Conservation (phyloP, 1,139 yeast genomes). For the Meyerozyma smithsonii region DNA sequence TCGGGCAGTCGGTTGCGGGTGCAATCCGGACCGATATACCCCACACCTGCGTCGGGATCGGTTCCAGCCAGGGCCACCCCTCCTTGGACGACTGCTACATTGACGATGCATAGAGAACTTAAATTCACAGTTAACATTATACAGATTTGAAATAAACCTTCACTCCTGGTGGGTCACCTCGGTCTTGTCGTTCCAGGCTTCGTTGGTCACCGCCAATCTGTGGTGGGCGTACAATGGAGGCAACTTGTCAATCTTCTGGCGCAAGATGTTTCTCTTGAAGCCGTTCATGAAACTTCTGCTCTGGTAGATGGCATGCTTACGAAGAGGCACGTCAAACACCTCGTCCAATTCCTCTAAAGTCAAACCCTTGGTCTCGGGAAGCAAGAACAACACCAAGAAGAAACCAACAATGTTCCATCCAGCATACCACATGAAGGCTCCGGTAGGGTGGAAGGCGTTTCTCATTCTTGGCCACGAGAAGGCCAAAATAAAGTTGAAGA, state of each 20-base stretch:
- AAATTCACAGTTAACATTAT: neutral
- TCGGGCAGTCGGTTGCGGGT: neutral
- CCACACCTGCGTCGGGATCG: neutral
- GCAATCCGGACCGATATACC: too few relatives aligned
- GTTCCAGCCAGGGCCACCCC: too few relatives aligned
- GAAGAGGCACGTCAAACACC: conserved; percentile 55
- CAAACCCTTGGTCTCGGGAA: conserved; percentile 67
- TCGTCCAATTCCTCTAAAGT: conserved; percentile 72
- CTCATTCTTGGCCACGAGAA: conserved; percentile 78
- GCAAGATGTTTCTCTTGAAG: conserved; percentile 37
- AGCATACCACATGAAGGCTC: conserved; percentile 88
- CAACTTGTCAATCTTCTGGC: conserved; percentile 42
- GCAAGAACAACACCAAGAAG: conserved; percentile 59
- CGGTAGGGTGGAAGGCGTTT: conserved; percentile 65
- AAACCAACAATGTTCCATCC: conserved; percentile 81
- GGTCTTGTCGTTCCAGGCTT: conserved; percentile 58
- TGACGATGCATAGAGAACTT: neutral
- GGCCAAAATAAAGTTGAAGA: conserved; percentile 75
- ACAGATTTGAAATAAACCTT: conserved; percentile 7
- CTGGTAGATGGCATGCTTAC: conserved; percentile 54
- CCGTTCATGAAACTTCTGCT: conserved; percentile 38
- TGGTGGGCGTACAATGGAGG: conserved; percentile 54
- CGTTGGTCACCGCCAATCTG: conserved; percentile 55
- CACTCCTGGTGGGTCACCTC: conserved; percentile 45
- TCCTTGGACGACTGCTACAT: too few relatives aligned